Percentiles rank a stretch among this genome's conserved stretches.
phyloP scores from a whole-genome alignment of 768 basidiomycete genomes.

The Tulasnella sp. region DNA sequence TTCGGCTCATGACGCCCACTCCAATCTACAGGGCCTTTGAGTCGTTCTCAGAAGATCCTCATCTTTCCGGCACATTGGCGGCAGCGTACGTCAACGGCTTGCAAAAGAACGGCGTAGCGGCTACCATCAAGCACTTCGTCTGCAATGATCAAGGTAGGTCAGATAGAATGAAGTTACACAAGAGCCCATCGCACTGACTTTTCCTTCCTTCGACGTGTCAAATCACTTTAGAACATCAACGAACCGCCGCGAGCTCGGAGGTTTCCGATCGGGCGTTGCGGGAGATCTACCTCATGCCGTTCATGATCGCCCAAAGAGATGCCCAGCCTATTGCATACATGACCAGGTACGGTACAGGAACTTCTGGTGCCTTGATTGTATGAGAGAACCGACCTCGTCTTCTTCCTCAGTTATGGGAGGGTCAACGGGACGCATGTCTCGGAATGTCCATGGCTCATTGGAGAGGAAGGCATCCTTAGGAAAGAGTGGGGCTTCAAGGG shows the following conservation, averaged over 20 bases:
- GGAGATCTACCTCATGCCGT: constrained; percentile 71
- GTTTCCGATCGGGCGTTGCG: constrained; percentile 63
- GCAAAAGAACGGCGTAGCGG: constrained; percentile 70
- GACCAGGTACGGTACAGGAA: constrained; percentile 40
- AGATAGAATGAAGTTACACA: constrained; percentile 61
- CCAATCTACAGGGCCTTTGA: constrained; percentile 56
- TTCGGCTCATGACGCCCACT: neutral
- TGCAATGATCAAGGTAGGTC: constrained; percentile 65
- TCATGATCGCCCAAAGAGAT: constrained; percentile 31
- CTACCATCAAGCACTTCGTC: constrained; percentile 78
- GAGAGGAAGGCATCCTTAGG: constrained; percentile 53
- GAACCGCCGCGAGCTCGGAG: constrained; percentile 60
- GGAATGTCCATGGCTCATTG: constrained; percentile 50
- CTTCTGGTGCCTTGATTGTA: neutral
- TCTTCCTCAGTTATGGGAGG: constrained; percentile 34
- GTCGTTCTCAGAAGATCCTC: constrained; percentile 75
- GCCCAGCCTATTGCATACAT: constrained; percentile 44
- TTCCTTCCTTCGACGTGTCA: neutral
- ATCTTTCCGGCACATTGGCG: constrained; percentile 65
- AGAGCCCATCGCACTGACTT: constrained; percentile 38
- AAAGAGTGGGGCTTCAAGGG: constrained; percentile 69
- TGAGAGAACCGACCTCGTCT: neutral
- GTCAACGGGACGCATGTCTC: constrained; percentile 65
- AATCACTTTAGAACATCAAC: constrained; percentile 46
- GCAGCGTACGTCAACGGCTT: constrained; percentile 73